Conservation (phyloP, 305 asterid species). For the Ruellia speciosa region DNA sequence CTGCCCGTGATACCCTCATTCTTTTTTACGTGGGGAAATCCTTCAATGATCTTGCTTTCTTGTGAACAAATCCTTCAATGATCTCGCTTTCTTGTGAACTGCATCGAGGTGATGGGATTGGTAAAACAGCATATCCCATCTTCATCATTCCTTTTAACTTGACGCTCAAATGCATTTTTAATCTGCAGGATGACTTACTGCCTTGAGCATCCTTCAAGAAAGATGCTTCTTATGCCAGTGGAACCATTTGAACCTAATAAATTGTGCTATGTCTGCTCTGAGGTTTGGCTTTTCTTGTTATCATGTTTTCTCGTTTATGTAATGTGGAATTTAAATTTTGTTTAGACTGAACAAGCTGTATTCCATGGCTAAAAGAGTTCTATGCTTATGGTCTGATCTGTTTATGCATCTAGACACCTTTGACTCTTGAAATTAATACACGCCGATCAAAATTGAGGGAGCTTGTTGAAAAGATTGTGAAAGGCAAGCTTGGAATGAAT, state of each 20-base stretch:
- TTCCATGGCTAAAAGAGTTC: not conserved
- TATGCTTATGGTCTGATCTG: not conserved
- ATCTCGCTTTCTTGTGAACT: not conserved
- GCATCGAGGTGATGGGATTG: conserved; percentile 9
- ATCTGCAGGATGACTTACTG: conserved; percentile 90
- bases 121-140: conserved; percentile 3
- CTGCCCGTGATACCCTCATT: no score
- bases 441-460: conserved; percentile 76
- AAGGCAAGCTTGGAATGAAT: conserved; percentile 86
- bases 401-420: conserved; percentile 64
- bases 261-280: conserved; percentile 90
- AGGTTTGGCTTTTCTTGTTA: conserved; percentile 38
- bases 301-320: conserved; percentile 11
- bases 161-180: conserved; percentile 12
- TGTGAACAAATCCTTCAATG: not conserved
- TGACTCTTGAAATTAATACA: conserved; percentile 83
- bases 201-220: conserved; percentile 83
- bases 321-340: conserved; percentile 9
- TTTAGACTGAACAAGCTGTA: conserved; percentile 9
- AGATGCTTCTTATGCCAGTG: conserved; percentile 92
- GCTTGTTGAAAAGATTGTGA: conserved; percentile 78
- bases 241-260: conserved; percentile 90
- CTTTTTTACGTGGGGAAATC: not conserved
- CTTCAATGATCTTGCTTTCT: not conserved
- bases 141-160: not conserved